Percentiles rank a stretch among this genome's conserved stretches.
Conservation (phyloP, 148 eudicot genomes). For the Fagopyrum homotropicum region DNA sequence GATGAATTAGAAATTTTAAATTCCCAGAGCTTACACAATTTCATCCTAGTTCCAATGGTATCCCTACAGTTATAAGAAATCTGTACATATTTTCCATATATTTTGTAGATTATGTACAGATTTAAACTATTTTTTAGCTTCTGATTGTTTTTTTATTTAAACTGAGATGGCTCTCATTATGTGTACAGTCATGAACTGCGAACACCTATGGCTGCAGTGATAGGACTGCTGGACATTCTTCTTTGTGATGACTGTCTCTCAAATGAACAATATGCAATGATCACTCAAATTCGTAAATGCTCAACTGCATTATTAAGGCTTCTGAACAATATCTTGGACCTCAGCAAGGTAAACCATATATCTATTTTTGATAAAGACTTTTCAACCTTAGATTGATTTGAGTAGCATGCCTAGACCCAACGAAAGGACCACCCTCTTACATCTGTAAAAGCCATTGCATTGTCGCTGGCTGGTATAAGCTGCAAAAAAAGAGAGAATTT, state of each 20-base stretch:
- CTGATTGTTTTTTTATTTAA: conserved; percentile 12
- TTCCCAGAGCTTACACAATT: background rate
- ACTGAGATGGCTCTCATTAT: conserved; percentile 4
- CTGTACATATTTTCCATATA: background rate
- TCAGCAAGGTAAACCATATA: conserved; percentile 61
- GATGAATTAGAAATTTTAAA: background rate
- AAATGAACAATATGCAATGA: conserved; percentile 71
- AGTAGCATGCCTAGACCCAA: background rate
- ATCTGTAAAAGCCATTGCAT: background rate
- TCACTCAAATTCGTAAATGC: conserved; percentile 87
- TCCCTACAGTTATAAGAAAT: background rate
- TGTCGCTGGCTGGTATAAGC: background rate
- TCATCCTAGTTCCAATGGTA: background rate
- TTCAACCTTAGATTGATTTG: background rate
- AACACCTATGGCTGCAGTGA: conserved; percentile 99
- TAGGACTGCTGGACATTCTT: conserved; percentile 91
- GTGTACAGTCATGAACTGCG: conserved; percentile 84
- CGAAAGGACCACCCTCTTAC: background rate
- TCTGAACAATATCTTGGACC: conserved; percentile 91
- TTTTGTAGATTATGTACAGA: background rate
- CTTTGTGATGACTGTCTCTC: conserved; percentile 78
- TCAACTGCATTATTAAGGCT: conserved; percentile 88
- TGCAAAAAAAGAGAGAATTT: background rate
- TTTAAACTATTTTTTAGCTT: background rate
- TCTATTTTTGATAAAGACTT: background rate